Percentiles rank a stretch among this genome's conserved stretches.
These are phyloP conservation scores for Cryptococcus sp. DNA, from an alignment of 1,284 basidiomycete genomes.

Conservation along the genomic window DNA sequence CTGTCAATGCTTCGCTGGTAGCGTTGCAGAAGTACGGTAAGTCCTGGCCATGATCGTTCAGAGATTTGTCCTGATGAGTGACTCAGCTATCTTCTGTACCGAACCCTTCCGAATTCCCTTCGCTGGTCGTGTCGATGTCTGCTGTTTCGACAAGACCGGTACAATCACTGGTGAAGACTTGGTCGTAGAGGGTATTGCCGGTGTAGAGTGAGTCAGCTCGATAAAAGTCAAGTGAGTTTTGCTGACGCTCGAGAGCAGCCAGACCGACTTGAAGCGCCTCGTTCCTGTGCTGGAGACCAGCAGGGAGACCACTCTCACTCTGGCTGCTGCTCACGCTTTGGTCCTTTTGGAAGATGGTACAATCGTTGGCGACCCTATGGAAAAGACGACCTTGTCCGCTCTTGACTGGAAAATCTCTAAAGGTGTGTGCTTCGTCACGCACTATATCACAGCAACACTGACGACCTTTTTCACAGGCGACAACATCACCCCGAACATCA, in stretches of 20 bases:
- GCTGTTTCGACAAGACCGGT: constrained; percentile 97
- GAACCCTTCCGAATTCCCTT: constrained; percentile 95
- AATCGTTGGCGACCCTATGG: constrained; percentile 98
- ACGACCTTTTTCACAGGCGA: constrained; percentile 59
- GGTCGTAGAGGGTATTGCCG: constrained; percentile 88
- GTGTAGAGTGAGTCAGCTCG: constrained; percentile 67
- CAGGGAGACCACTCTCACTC: constrained; percentile 78
- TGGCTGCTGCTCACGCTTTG: constrained; percentile 93
- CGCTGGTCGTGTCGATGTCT: constrained; percentile 90
- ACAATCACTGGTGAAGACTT: constrained; percentile 94
- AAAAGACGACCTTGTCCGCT: constrained; percentile 91
- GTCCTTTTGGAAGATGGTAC: constrained; percentile 87
- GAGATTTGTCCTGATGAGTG: not conserved
- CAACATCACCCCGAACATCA: constrained; percentile 63
- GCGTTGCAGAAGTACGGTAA: constrained; percentile 86
- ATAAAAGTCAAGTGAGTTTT: not conserved
- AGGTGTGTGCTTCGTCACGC: constrained; percentile 57
- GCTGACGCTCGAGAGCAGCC: not conserved
- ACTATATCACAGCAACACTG: not conserved
- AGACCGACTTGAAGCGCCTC: constrained; percentile 60
- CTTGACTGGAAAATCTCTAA: constrained; percentile 85
- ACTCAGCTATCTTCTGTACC: constrained; percentile 89
- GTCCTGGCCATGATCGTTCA: too few relatives aligned
- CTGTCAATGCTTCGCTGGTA: constrained; percentile 90
- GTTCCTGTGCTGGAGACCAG: constrained; percentile 75